phyloP scores from a whole-genome alignment of 306 rosid species.

The Senna tora region DNA sequence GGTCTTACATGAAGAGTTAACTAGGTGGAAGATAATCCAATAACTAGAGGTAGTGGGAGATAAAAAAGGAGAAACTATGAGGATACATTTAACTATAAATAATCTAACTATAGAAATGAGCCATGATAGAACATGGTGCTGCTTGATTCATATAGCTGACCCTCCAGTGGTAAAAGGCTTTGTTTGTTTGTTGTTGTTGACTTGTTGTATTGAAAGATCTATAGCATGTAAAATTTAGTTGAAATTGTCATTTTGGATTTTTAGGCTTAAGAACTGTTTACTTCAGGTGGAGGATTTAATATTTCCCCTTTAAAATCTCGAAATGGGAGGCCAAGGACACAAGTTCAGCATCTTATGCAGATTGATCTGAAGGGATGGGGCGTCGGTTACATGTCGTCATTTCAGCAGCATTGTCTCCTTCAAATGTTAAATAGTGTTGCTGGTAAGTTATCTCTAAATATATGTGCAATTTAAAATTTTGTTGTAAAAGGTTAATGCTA shows the following conservation, averaged over 20 bases:
- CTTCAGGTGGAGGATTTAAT: slow-evolving; percentile 93
- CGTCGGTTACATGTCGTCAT: slow-evolving; percentile 85
- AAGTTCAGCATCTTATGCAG: slow-evolving; percentile 99
- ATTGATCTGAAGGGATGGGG: slow-evolving; percentile 99
- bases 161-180: too few species aligned
- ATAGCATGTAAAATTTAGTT: slow-evolving; percentile 24
- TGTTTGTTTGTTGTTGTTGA: too few species aligned
- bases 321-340: slow-evolving; percentile 95
- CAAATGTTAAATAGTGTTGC: slow-evolving; percentile 97
- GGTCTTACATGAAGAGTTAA: too few species aligned
- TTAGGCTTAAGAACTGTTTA: slow-evolving; percentile 33
- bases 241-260: slow-evolving; percentile 27
- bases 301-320: slow-evolving; percentile 90
- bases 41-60: too few species aligned
- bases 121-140: too few species aligned
- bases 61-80: too few species aligned
- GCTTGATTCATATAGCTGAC: too few species aligned
- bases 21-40: too few species aligned
- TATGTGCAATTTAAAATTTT: slow-evolving; percentile 19
- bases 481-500: slow-evolving; percentile 10
- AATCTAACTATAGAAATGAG: too few species aligned
- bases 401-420: slow-evolving; percentile 97
- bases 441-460: slow-evolving; percentile 56
- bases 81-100: too few species aligned
- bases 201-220: not conserved